phyloP scores from a whole-genome alignment of 495 filamentous ascomycete species.

The Neurospora sp. region DNA sequence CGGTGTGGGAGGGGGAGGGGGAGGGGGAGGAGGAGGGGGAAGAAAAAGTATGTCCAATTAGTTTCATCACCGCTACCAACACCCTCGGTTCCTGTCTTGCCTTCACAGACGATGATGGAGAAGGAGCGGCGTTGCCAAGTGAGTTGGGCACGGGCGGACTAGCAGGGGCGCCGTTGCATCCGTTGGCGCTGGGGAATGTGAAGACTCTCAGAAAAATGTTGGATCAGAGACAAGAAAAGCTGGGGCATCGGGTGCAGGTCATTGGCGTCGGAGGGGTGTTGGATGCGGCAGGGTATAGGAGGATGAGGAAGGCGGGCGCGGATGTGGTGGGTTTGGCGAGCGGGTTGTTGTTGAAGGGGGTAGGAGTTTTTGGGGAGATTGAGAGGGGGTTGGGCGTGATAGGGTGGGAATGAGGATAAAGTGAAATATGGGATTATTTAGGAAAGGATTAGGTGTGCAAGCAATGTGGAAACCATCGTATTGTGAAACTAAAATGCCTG shows the following conservation, averaged over 20 bases:
- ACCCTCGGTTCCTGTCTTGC: slow-evolving; percentile 59
- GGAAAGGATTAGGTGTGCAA: no score
- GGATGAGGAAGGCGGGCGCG: slow-evolving; percentile 57
- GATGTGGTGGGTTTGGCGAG: slow-evolving; percentile 53
- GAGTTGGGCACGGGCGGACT: slow-evolving; percentile 53
- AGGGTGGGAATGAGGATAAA: no score
- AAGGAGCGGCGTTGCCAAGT: slow-evolving; percentile 5
- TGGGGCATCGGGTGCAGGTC: slow-evolving; percentile 37
- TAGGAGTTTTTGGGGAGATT: slow-evolving; percentile 50
- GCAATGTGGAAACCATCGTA: no score
- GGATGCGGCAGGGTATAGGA: slow-evolving; percentile 44
- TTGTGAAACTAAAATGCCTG: no score
- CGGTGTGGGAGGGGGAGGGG: no score
- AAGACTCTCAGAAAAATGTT: slow-evolving; percentile 45
- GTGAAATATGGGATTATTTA: no score
- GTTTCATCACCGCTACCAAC: slow-evolving; percentile 62
- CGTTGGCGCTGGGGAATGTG: slow-evolving; percentile 66
- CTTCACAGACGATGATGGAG: slow-evolving; percentile 15
- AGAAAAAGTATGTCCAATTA: slow-evolving; percentile 25
- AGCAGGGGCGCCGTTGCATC: slow-evolving; percentile 57
- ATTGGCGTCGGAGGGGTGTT: slow-evolving; percentile 60
- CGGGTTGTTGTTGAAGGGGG: slow-evolving; percentile 49
- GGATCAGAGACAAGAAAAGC: slow-evolving; percentile 24
- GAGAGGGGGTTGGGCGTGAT: slow-evolving; percentile 8
- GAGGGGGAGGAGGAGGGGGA: neutral